Percentiles rank a stretch among this genome's conserved stretches.
Evolutionary conservation across 169 alveolate genomes (phyloP).

Genomic region (Babesia microti): DNA sequence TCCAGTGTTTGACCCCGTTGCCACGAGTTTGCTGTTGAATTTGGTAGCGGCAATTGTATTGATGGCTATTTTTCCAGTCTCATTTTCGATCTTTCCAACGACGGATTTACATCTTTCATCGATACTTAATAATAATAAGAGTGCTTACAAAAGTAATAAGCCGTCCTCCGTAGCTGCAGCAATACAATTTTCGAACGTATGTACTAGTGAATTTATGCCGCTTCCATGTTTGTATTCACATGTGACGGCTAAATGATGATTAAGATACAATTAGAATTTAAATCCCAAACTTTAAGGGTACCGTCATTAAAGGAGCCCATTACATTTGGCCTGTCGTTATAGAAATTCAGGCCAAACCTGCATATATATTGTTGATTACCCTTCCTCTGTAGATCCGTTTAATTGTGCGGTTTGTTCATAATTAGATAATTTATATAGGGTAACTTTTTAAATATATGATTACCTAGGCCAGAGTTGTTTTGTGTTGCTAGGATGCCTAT

Average conservation of each 20-base stretch:
- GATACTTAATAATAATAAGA: neutral
- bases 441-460: too few species aligned
- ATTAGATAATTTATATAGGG: slow-evolving; percentile 9
- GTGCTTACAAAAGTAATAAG: slow-evolving; percentile 14
- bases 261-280: slow-evolving; percentile 8
- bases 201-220: slow-evolving; percentile 32
- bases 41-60: slow-evolving; percentile 18
- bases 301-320: slow-evolving; percentile 45
- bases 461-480: too few species aligned
- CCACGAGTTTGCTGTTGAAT: slow-evolving; percentile 29
- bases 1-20: slow-evolving; percentile 38
- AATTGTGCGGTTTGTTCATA: slow-evolving; percentile 12
- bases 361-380: slow-evolving; percentile 6
- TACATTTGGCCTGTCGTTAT: slow-evolving; percentile 11
- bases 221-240: slow-evolving; percentile 10
- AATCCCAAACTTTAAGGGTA: slow-evolving; percentile 22
- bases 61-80: slow-evolving; percentile 22
- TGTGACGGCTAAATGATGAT: neutral
- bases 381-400: slow-evolving; percentile 25
- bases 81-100: slow-evolving; percentile 1
- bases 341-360: slow-evolving; percentile 37
- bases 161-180: slow-evolving; percentile 45
- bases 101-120: slow-evolving; percentile 1
- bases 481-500: too few species aligned
- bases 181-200: slow-evolving; percentile 7